A percentile compares a stretch with the other conserved stretches of the same genome.
These are phyloP conservation scores for Lactarius hengduanensis DNA, from an alignment of 768 basidiomycete species.

Conservation along the genomic window DNA sequence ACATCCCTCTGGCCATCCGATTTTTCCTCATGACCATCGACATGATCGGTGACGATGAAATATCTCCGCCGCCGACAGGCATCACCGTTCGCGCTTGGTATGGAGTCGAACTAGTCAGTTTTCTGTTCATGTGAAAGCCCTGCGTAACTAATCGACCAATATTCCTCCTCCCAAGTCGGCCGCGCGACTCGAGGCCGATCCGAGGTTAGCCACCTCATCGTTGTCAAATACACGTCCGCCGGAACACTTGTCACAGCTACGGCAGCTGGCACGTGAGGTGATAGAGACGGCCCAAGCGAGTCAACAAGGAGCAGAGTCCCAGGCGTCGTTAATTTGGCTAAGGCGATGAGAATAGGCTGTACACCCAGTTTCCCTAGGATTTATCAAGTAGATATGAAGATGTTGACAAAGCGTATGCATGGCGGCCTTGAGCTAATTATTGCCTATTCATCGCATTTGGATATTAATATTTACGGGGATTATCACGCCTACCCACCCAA, in stretches of 20 bases:
- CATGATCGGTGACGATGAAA: conserved; percentile 64
- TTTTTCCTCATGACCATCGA: conserved; percentile 77
- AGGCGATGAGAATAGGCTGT: conserved; percentile 9
- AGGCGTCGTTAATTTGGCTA: conserved; percentile 13
- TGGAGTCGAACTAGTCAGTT: conserved; percentile 73
- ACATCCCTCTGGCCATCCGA: conserved; percentile 73
- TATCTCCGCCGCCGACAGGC: conserved; percentile 46
- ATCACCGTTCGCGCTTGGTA: conserved; percentile 75
- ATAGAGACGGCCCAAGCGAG: conserved; percentile 9
- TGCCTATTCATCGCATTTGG: background rate
- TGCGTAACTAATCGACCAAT: background rate
- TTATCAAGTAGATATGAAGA: background rate
- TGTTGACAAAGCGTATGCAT: background rate
- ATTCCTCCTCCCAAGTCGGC: conserved; percentile 8
- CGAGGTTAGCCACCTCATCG: conserved; percentile 12
- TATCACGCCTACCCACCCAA: too few relatives aligned
- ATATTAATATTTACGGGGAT: too few relatives aligned
- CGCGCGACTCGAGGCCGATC: conserved; percentile 19
- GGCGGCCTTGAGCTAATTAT: background rate
- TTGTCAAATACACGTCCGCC: conserved; percentile 18
- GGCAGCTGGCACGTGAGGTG: conserved; percentile 21
- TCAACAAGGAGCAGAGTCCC: conserved; percentile 9
- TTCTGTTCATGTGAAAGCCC: background rate
- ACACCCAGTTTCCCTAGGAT: background rate
- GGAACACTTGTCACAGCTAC: conserved; percentile 13